Evolutionary conservation across 2,329 filamentous ascomycete species (phyloP), one percentile per base, ranked within the genome.

Genomic region (Calonectria pteridis): DNA sequence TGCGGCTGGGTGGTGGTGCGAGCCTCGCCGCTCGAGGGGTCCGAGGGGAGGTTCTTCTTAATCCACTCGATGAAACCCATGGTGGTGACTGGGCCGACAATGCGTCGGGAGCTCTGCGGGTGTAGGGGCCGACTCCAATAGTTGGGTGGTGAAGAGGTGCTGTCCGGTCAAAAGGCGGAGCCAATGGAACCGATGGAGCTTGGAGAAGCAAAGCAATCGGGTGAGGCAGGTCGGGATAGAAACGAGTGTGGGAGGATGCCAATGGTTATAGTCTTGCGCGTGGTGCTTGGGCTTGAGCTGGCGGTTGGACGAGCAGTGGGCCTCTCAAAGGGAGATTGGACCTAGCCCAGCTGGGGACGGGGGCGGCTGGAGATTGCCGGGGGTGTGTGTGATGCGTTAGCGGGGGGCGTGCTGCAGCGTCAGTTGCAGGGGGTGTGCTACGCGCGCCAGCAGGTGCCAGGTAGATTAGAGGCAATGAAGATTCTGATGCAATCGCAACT

Each of bases 21-120:
- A n/a, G 79, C 80, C 11, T 78, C 78, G 63, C 82, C 81, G 67
- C 77, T 73, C 31, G 76, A 76, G 13, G 71, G 55, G 37, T 80
- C 65, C 46, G 74, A 63, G 33, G 80, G 77, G 55, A 83, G 69
- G 71, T 84, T 82, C 6, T 79, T 69, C 69, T 84, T 79, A 74
- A 86, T 80, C 84, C 84, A 86, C 64, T 81, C 83, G 73, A 86
- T 84, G 64, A 86, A 85, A 71, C 84, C 83, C 84, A 85, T 85
- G 67, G 72, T 81, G 76, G 67, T 76, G 77, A 74, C 70, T 53
- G 59, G 59, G 31, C 65, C 70, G 72, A 68, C 69, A 67, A 64
- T 73, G 43, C 74, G 70, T 70, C 49, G 68, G 46, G 59, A 43
- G 31, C 18, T 50, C 71, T 72, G 65, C 67, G 37, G 16, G 63